Conservation (phyloP, 768 basidiomycete species). For the Lentinula aciculospora region DNA sequence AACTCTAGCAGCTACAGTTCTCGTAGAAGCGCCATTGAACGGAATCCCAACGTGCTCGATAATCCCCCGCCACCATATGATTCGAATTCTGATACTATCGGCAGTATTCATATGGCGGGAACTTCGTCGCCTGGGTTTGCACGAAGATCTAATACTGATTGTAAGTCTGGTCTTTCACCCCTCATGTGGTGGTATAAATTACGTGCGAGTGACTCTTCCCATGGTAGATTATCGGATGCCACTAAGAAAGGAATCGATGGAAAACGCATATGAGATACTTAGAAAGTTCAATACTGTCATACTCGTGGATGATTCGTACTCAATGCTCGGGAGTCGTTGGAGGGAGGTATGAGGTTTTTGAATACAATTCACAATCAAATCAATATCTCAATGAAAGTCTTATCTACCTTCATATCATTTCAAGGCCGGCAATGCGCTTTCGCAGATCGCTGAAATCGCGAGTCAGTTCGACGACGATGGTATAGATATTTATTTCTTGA, state of each 20-base stretch:
- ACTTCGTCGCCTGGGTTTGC: too few relatives aligned
- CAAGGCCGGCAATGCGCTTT: constrained; percentile 43
- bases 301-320: constrained; percentile 56
- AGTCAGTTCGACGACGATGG: constrained; percentile 50
- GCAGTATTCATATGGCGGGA: too few relatives aligned
- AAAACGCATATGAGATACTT: constrained; percentile 14
- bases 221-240: not conserved
- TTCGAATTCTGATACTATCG: too few relatives aligned
- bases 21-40: too few relatives aligned
- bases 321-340: constrained; percentile 50
- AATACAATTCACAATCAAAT: too few relatives aligned
- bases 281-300: constrained; percentile 50
- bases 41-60: too few relatives aligned
- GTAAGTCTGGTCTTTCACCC: not conserved
- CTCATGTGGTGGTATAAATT: not conserved
- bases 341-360: constrained; percentile 36
- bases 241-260: not conserved
- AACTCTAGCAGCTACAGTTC: too few relatives aligned
- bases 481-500: constrained; percentile 60
- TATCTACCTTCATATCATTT: constrained; percentile 3
- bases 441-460: constrained; percentile 42
- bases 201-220: not conserved
- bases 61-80: too few relatives aligned
- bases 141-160: not conserved
- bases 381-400: not conserved